Evolutionary conservation across 73 alveolate genomes (phyloP), one percentile per base, ranked within the genome.

Genomic region (Diophrys sp.): DNA sequence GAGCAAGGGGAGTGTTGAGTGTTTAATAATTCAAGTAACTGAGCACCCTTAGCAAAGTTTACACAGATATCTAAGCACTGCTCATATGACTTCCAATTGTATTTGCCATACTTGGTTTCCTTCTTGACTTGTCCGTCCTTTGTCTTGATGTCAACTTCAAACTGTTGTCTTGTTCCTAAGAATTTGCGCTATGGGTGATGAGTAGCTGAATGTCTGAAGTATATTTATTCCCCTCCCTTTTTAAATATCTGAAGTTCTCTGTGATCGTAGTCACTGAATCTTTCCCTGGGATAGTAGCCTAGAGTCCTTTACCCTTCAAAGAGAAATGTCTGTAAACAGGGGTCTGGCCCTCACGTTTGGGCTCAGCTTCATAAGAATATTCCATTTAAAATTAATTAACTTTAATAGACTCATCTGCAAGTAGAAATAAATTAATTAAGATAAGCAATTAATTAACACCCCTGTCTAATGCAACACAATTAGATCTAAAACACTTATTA

Each of bases 291-390:
- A 44, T 44, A 11, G 62, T 44, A 44, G 62, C 62, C 5, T 5
- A 11, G 5, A 44, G 18, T 44, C 18, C 62, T 44, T 18, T 44
- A 5, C 62, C 62, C 5, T 44, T 5, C 62, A 44, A 44, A 11
- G 62, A 44, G 62, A 11, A 44, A 18, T 44, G 62, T 71, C 79
- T 71, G 67, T 71, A 71, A 5, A 33, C 29, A 23, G 72, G 31
- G 29, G 81, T 73, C 26, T 73, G 62, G 2, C 81, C 81, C 53
- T 73, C 72, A 30, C 23, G 23, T 33, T 30, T 54, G 18, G n/a
- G 73, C 2, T 73, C 81, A 44, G 62, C 62, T n/a, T n/a, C n/a
- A n/a, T n/a, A n/a, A n/a, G n/a, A n/a, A n/a, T n/a, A n/a, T n/a
- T n/a, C n/a, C n/a, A n/a, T n/a, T n/a, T n/a, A n/a, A n/a, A n/a